Conservation (phyloP, 2,329 filamentous ascomycete species). For the Sarocladium brachiariae region DNA sequence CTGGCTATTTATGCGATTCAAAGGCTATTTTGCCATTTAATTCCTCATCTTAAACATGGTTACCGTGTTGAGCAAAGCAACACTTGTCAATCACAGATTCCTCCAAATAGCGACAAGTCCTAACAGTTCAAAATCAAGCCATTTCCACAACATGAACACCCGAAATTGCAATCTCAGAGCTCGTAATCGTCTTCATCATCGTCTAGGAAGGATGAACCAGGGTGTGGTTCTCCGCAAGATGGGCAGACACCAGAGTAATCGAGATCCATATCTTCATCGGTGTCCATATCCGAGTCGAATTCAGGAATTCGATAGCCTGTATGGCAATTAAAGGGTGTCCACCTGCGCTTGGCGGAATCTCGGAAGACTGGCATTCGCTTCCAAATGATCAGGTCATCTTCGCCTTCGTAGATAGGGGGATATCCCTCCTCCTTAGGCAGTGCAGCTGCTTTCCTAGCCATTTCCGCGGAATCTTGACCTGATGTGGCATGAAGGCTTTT, state of each 20-base stretch:
- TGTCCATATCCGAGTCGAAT: constrained; percentile 28
- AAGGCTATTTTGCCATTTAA: background rate
- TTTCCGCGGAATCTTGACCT: background rate
- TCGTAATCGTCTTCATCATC: background rate
- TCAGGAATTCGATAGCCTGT: constrained; percentile 29
- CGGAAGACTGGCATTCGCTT: constrained; percentile 40
- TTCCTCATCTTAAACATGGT: background rate
- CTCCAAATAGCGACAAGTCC: background rate
- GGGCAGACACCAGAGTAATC: constrained; percentile 23
- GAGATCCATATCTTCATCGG: constrained; percentile 24
- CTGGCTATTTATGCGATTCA: background rate
- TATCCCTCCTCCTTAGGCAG: background rate
- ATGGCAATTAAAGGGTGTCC: constrained; percentile 39
- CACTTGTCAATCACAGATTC: background rate
- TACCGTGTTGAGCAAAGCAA: background rate
- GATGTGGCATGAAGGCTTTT: background rate
- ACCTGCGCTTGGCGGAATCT: constrained; percentile 34
- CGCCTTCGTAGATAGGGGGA: background rate
- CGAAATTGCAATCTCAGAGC: background rate
- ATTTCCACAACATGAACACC: background rate
- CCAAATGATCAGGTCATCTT: constrained; percentile 40
- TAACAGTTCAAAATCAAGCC: background rate
- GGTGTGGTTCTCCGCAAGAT: constrained; percentile 33
- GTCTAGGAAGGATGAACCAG: constrained; percentile 27
- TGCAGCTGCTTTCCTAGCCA: background rate